A percentile compares a stretch with the other conserved stretches of the same genome.
phyloP scores from a whole-genome alignment of 2,329 filamentous ascomycete species.

The Paracoccidioides brasiliensis region DNA sequence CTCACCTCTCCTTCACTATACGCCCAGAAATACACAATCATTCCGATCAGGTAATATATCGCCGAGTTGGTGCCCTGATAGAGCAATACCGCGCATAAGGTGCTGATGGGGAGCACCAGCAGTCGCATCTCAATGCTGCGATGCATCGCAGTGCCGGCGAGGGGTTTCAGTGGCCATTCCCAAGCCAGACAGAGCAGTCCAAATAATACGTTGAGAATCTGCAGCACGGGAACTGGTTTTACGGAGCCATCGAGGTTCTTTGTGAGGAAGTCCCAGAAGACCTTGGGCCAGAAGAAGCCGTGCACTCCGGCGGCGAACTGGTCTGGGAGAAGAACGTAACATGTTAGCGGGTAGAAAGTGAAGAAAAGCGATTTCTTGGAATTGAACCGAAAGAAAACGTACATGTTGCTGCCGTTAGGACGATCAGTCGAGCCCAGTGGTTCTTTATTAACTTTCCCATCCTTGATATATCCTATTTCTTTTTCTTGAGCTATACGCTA shows the following conservation, averaged over 20 bases:
- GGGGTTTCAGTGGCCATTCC: conserved; percentile 74
- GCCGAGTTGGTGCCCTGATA: conserved; percentile 91
- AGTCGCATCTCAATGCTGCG: conserved; percentile 78
- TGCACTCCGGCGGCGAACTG: conserved; percentile 74
- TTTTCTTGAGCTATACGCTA: neutral
- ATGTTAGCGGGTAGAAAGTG: neutral
- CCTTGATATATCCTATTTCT: neutral
- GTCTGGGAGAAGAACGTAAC: conserved; percentile 40
- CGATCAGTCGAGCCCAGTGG: conserved; percentile 91
- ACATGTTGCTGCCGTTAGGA: conserved; percentile 73
- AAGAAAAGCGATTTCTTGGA: neutral
- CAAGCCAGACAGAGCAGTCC: conserved; percentile 67
- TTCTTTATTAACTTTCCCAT: conserved; percentile 99
- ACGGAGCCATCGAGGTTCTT: conserved; percentile 78
- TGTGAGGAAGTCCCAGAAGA: conserved; percentile 95
- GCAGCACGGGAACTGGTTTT: conserved; percentile 74
- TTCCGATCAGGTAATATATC: conserved; percentile 78
- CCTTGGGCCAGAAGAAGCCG: conserved; percentile 95
- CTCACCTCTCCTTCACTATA: conserved; percentile 93
- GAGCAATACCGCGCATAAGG: conserved; percentile 60
- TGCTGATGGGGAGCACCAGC: conserved; percentile 65
- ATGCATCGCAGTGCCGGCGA: conserved; percentile 69
- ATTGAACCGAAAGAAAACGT: conserved; percentile 22
- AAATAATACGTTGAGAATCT: conserved; percentile 77
- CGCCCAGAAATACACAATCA: conserved; percentile 87